These are phyloP conservation scores for Xylaria sp. DNA, from an alignment of 2,329 filamentous ascomycete species.

Conservation along the genomic window DNA sequence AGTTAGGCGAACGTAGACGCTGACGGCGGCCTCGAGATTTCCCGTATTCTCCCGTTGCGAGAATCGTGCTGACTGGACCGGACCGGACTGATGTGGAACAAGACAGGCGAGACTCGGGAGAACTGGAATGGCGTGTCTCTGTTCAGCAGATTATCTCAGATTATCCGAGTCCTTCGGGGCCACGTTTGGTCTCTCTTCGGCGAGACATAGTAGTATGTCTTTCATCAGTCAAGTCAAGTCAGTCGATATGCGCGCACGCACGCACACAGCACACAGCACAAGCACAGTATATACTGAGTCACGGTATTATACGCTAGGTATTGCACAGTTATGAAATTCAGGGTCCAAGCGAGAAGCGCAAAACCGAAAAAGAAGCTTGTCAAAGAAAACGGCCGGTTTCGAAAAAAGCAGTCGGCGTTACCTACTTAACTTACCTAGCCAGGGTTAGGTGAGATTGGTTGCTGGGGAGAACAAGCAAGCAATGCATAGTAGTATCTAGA, in stretches of 20 bases:
- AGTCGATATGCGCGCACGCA: background rate
- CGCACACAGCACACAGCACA: background rate
- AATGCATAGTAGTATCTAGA: conserved; percentile 7
- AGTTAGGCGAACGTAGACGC: background rate
- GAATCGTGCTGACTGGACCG: conserved; percentile 10
- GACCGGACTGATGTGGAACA: too few species aligned
- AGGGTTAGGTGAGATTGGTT: conserved; percentile 20
- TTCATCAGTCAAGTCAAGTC: background rate
- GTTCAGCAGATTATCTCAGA: too few species aligned
- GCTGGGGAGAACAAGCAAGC: too few species aligned
- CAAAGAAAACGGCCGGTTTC: background rate
- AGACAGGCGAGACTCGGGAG: conserved; percentile 15
- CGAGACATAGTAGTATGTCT: conserved; percentile 22
- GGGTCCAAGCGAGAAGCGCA: conserved; percentile 2
- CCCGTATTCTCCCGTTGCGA: background rate
- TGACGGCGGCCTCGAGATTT: background rate
- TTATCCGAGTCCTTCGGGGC: conserved; percentile 13
- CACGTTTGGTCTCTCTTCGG: conserved; percentile 21
- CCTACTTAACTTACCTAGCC: background rate
- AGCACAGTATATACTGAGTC: too few species aligned
- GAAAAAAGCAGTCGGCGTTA: conserved; percentile 6
- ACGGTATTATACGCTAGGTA: background rate
- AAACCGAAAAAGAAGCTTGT: background rate
- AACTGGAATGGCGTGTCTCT: conserved; percentile 26
- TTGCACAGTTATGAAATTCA: too few species aligned